A percentile compares a stretch with the other conserved stretches of the same genome.
Evolutionary conservation across 176 grass and related monocot species (phyloP).

Genomic region (Bolboschoenus planiculmis): DNA sequence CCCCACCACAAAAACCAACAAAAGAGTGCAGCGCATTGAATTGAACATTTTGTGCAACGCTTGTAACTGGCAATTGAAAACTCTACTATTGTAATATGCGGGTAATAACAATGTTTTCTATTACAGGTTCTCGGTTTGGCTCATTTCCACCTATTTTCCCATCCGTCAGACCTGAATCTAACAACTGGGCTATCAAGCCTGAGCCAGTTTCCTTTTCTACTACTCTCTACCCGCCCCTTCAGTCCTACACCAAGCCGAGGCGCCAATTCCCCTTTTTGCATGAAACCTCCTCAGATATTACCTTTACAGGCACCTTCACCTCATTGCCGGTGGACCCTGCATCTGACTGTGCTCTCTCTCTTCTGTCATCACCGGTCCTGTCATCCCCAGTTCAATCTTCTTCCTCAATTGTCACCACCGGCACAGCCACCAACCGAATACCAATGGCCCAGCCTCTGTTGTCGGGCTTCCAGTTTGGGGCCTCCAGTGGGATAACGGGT

Average conservation of each 20-base stretch:
- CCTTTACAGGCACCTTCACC: not conserved
- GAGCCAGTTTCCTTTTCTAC: constrained; percentile 15
- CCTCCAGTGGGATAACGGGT: not conserved
- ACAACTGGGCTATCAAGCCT: not conserved
- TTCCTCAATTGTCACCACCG: constrained; percentile 4
- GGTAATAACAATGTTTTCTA: not conserved
- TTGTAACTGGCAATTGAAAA: not conserved
- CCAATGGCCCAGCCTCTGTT: constrained; percentile 18
- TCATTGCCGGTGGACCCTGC: not conserved
- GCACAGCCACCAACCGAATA: constrained; percentile 8
- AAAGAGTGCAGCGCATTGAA: not conserved
- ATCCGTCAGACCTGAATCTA: constrained; percentile 6
- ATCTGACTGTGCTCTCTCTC: constrained; percentile 53
- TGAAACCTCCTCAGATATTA: constrained; percentile 9
- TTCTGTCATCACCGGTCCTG: constrained; percentile 41
- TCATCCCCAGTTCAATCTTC: constrained; percentile 16
- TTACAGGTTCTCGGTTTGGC: constrained; percentile 9
- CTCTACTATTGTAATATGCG: not conserved
- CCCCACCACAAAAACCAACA: too few relatives aligned
- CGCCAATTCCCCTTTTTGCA: constrained; percentile 23
- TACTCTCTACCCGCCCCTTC: not conserved
- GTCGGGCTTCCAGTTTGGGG: constrained; percentile 10
- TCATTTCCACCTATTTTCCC: constrained; percentile 1
- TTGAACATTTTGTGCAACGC: not conserved
- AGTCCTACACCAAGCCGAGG: not conserved